Evolutionary conservation across 2,329 filamentous ascomycete species (phyloP), one percentile per base, ranked within the genome.

Genomic region (Ophiostoma pallidulum): DNA sequence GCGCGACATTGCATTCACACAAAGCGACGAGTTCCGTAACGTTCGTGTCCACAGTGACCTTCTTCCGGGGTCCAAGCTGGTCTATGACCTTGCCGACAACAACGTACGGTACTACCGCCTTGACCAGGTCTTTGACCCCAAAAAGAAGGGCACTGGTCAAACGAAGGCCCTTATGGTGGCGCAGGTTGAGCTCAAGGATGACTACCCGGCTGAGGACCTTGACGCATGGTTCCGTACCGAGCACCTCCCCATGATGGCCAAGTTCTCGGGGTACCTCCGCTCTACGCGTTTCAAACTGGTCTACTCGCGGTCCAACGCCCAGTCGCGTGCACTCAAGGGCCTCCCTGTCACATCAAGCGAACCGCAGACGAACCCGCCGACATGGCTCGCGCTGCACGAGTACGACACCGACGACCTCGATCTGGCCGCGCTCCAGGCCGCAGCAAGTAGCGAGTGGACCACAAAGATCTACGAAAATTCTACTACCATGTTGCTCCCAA

Each of bases 1-100:
- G 60, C 47, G 50, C 3, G 63, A 67, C 29, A 28, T 67, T 20
- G 59, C 53, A 0, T 67, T 66, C 41, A 60, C 59, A 13, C 53
- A 59, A 13, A 54, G 60, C 18, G 53, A 59, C 3, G 62, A 62
- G 41, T 67, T 67, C 51, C 60, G 54, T 32, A 54, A 55, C 3
- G 63, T 66, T 42, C 56, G 52, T 5, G 56, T 66, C 7, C 56
- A 60, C 32, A 66, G 63, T 48, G 58, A 61, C 14, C 29, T 53
- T 3, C 44, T 60, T 10, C 58, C 57, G 0, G 54, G 53, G 2
- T 45, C 45, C 4, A 54, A 55, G 4, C 35, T 52, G n/a, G 46
- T 52, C 29, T 55, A 55, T 47, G 56, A 58, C 32, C 29, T 58
- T 24, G 54, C 53, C 13, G 55, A 57, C 22, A 47, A 56, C 26